Evolutionary conservation across 1,139 yeast species (phyloP).

Genomic region (Yamadazyma dendronema): DNA sequence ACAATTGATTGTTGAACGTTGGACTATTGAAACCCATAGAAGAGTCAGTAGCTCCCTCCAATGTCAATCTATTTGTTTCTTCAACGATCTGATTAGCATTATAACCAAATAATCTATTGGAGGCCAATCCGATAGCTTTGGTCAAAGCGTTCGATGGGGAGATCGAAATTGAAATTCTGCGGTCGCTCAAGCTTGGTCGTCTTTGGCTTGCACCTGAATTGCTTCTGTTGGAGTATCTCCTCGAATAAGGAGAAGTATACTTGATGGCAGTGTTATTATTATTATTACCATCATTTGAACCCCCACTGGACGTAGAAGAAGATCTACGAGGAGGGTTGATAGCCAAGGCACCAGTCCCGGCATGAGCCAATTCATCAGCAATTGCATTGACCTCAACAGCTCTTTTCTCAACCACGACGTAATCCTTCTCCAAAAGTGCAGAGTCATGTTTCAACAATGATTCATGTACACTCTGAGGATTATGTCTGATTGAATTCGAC

Average conservation of each 20-base stretch:
- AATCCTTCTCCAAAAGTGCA: conserved; percentile 67
- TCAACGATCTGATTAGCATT: conserved; percentile 13
- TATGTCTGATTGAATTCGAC: conserved; percentile 22
- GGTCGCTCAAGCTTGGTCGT: conserved; percentile 52
- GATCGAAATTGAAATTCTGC: conserved; percentile 65
- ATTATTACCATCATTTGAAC: conserved; percentile 9
- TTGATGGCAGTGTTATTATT: conserved; percentile 10
- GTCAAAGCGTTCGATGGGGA: conserved; percentile 89
- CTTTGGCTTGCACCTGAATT: conserved; percentile 33
- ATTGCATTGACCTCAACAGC: conserved; percentile 94
- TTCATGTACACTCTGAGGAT: conserved; percentile 2
- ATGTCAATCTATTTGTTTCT: conserved; percentile 12
- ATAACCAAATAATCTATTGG: conserved; percentile 78
- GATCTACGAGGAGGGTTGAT: conserved; percentile 23
- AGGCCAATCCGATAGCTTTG: conserved; percentile 84
- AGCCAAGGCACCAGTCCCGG: conserved; percentile 59
- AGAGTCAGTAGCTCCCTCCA: conserved; percentile 4
- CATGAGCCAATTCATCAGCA: conserved; percentile 84
- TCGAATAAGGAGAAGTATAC: conserved; percentile 15
- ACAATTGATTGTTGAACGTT: conserved; percentile 33
- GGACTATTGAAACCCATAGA: conserved; percentile 30
- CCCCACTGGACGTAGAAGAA: conserved; percentile 15
- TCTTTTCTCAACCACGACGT: conserved; percentile 91
- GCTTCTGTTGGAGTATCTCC: conserved; percentile 34
- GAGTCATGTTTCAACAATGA: conserved; percentile 32